Percentiles rank a stretch among this genome's conserved stretches.
These are phyloP conservation scores for Artemisia argyi DNA, from an alignment of 129 eudicot genomes.

Conservation along the genomic window DNA sequence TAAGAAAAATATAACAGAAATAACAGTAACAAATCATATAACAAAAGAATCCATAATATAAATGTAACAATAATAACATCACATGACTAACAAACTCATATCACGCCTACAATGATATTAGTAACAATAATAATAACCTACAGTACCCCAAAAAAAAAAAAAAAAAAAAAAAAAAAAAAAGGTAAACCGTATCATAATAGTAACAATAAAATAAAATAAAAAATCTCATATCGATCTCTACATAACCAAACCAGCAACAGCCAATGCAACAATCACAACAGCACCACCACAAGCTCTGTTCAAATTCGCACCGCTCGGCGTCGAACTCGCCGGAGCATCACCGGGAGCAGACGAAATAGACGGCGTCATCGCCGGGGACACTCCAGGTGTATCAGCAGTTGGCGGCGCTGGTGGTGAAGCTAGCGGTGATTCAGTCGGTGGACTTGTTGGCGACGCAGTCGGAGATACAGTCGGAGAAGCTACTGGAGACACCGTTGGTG, in stretches of 20 bases:
- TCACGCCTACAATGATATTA: neutral
- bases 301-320: slow-evolving; percentile 33
- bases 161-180: neutral
- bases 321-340: slow-evolving; percentile 30
- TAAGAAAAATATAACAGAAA: neutral
- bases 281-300: slow-evolving; percentile 58
- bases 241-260: slow-evolving; percentile 55
- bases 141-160: neutral
- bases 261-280: slow-evolving; percentile 40
- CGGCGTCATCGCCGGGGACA: slow-evolving; percentile 22
- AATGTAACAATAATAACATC: neutral
- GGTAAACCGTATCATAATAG: slow-evolving; percentile 10
- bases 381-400: slow-evolving; percentile 29
- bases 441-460: slow-evolving; percentile 32
- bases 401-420: slow-evolving; percentile 41
- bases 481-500: slow-evolving; percentile 46
- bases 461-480: slow-evolving; percentile 44
- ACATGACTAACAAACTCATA: slow-evolving; percentile 16
- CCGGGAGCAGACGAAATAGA: slow-evolving; percentile 27
- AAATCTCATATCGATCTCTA: slow-evolving; percentile 39
- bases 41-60: slow-evolving; percentile 22
- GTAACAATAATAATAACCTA: neutral
- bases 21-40: no score
- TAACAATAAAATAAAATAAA: slow-evolving; percentile 2
- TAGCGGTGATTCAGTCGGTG: slow-evolving; percentile 41